Conservation (phyloP, 331 rosid genomes). For the Malus hybrid region DNA sequence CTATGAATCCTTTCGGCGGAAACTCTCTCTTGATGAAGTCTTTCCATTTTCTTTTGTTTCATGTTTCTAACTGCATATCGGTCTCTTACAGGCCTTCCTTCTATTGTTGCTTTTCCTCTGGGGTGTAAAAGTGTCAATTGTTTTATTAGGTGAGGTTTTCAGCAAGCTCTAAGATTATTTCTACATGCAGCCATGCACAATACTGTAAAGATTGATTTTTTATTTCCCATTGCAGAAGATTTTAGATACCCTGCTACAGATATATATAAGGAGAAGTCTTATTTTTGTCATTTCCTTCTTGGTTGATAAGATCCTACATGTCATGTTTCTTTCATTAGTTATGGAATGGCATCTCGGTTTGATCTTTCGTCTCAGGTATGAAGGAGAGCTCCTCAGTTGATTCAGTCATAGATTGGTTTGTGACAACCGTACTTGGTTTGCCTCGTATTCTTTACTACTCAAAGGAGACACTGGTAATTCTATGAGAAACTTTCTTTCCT, state of each 20-base stretch:
- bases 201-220: not conserved
- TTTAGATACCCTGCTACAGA: not conserved
- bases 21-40: not conserved
- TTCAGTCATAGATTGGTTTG: conserved; percentile 81
- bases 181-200: not conserved
- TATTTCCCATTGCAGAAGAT: not conserved
- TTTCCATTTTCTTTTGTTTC: not conserved
- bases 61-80: conserved; percentile 11
- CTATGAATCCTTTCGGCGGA: not conserved
- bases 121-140: conserved; percentile 62
- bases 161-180: not conserved
- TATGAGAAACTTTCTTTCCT: not conserved
- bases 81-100: conserved; percentile 64
- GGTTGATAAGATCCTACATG: not conserved
- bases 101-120: conserved; percentile 55
- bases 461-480: conserved; percentile 69
- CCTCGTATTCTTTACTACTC: conserved; percentile 81
- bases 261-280: not conserved
- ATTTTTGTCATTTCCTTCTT: not conserved
- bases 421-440: conserved; percentile 55
- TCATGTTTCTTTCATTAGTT: conserved; percentile 7
- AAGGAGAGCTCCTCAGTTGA: conserved; percentile 58
- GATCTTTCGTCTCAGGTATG: conserved; percentile 42
- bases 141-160: conserved; percentile 59
- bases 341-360: not conserved